Conservation (phyloP, 371 early-diverging fungal genomes). For the Ordospora pajunii region DNA sequence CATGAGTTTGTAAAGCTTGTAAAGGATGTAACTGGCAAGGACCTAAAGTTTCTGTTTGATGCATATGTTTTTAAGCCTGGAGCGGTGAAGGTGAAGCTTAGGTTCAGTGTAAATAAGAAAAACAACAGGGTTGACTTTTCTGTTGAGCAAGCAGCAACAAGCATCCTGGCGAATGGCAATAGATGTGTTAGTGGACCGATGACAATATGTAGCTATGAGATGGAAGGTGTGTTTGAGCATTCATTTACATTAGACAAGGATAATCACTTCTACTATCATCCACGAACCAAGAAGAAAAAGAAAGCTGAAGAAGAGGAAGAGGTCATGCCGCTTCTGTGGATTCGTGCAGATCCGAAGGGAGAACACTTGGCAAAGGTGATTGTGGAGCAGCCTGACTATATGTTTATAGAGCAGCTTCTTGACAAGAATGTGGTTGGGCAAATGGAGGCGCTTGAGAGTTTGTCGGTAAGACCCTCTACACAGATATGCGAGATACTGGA, state of each 20-base stretch:
- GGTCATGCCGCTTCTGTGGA: slow-evolving; percentile 75
- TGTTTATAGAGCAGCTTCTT: slow-evolving; percentile 85
- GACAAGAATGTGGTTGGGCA: slow-evolving; percentile 89
- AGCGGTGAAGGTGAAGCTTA: slow-evolving; percentile 42
- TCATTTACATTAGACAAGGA: slow-evolving; percentile 17
- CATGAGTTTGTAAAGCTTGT: slow-evolving; percentile 53
- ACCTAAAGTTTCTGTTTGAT: slow-evolving; percentile 56
- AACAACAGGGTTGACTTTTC: slow-evolving; percentile 48
- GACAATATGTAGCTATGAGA: slow-evolving; percentile 52
- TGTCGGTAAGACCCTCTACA: slow-evolving; percentile 23
- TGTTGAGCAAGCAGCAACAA: slow-evolving; percentile 47
- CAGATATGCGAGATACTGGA: slow-evolving; percentile 43
- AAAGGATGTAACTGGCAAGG: slow-evolving; percentile 61
- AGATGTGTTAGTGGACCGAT: slow-evolving; percentile 34
- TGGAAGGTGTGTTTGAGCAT: slow-evolving; percentile 60
- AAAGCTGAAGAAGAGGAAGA: slow-evolving; percentile 56
- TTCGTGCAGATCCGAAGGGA: slow-evolving; percentile 82
- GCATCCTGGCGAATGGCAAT: slow-evolving; percentile 45
- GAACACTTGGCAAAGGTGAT: slow-evolving; percentile 77
- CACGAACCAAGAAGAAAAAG: slow-evolving; percentile 46
- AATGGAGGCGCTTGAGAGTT: slow-evolving; percentile 64
- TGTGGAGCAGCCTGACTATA: slow-evolving; percentile 82
- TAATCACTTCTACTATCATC: slow-evolving; percentile 50
- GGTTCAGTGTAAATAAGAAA: slow-evolving; percentile 53
- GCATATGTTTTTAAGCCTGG: slow-evolving; percentile 58